phyloP scores from a whole-genome alignment of 148 eudicot species.

The Spergularia marina region DNA sequence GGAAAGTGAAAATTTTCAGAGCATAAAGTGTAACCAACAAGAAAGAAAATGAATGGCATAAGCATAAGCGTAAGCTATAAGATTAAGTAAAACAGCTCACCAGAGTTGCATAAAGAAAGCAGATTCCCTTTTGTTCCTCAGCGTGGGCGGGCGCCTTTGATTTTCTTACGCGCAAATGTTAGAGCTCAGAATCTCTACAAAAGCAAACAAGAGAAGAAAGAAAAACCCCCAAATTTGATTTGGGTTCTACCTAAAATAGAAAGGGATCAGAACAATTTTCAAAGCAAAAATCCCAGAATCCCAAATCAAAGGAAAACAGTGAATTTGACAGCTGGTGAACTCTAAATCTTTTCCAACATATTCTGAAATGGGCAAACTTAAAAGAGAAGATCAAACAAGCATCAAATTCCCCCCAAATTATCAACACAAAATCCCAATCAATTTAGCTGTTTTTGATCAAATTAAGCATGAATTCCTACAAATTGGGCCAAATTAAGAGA shows the following conservation, averaged over 20 bases:
- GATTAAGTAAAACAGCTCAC: slow-evolving; percentile 69
- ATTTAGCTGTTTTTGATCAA: slow-evolving; percentile 23
- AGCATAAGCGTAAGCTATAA: slow-evolving; percentile 13
- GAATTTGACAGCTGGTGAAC: slow-evolving; percentile 23
- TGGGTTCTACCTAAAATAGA: slow-evolving; percentile 18
- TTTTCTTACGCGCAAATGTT: background rate
- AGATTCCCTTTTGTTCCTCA: slow-evolving; percentile 53
- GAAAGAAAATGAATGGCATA: slow-evolving; percentile 39
- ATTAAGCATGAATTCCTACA: slow-evolving; percentile 29
- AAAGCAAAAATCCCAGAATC: slow-evolving; percentile 5
- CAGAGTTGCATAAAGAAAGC: slow-evolving; percentile 50
- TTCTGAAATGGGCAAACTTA: slow-evolving; percentile 36
- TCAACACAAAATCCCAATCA: slow-evolving; percentile 23
- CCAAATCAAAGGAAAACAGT: slow-evolving; percentile 21
- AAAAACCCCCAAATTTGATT: slow-evolving; percentile 22
- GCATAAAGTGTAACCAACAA: slow-evolving; percentile 58
- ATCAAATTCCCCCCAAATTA: slow-evolving; percentile 37
- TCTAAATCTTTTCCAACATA: slow-evolving; percentile 25
- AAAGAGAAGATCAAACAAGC: slow-evolving; percentile 31
- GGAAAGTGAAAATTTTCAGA: slow-evolving; percentile 74
- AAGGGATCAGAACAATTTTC: slow-evolving; percentile 11
- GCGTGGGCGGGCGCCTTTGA: slow-evolving; percentile 12
- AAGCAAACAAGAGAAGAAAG: slow-evolving; percentile 7
- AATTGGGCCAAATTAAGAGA: slow-evolving; percentile 29
- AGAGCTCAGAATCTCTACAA: slow-evolving; percentile 5